phyloP scores from a whole-genome alignment of 2,329 filamentous ascomycete genomes.

The Pestalotiopsis sp. region DNA sequence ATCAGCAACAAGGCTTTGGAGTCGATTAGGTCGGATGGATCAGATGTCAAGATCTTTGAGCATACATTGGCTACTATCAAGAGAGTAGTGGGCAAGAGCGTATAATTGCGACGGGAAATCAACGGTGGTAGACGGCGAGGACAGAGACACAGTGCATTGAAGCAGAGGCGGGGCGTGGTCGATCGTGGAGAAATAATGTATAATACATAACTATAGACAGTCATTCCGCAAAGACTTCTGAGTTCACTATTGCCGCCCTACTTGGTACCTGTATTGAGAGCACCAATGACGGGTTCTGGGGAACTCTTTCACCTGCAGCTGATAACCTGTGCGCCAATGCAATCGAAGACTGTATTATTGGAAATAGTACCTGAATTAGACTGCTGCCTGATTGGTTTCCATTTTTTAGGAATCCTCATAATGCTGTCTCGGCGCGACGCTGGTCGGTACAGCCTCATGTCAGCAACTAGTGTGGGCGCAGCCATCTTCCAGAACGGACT shows the following conservation, averaged over 20 bases:
- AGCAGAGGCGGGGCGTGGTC: fast-evolving
- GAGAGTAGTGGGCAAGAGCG: neutral
- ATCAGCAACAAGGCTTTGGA: neutral
- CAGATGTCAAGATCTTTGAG: neutral
- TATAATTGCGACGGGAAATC: neutral
- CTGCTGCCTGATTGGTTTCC: neutral
- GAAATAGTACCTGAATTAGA: neutral
- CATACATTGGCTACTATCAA: neutral
- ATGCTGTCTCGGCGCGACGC: neutral
- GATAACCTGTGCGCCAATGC: no score
- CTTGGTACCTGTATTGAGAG: no score
- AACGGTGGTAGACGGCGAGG: neutral
- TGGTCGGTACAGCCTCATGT: neutral
- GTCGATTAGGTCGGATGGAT: neutral
- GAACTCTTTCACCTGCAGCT: neutral
- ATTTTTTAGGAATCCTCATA: neutral
- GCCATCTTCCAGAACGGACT: neutral
- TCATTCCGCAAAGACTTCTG: neutral
- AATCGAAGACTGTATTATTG: no score
- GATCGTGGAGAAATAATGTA: neutral
- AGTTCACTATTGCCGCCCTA: neutral
- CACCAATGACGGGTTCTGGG: no score
- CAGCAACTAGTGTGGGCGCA: neutral
- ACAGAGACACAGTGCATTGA: neutral
- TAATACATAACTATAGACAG: neutral